These are phyloP conservation scores for Karstenula rhodostoma DNA, from an alignment of 2,329 filamentous ascomycete genomes.

Conservation along the genomic window DNA sequence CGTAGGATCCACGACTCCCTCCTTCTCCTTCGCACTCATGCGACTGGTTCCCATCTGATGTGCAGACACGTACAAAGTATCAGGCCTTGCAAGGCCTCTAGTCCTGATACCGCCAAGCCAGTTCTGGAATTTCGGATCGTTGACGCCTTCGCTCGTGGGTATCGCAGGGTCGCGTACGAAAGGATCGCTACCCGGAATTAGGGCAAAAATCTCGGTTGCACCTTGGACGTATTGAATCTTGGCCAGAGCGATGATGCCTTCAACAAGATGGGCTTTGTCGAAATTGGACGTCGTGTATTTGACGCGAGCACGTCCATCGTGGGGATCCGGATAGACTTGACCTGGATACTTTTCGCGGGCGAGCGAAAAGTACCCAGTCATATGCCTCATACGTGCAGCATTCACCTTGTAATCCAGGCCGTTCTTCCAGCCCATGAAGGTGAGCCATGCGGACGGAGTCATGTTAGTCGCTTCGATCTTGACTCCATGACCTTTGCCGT, in stretches of 20 bases:
- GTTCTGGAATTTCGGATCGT: constrained; percentile 65
- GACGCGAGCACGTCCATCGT: constrained; percentile 70
- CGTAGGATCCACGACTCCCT: constrained; percentile 54
- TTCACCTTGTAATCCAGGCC: constrained; percentile 77
- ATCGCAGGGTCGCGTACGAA: constrained; percentile 62
- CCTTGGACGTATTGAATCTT: constrained; percentile 82
- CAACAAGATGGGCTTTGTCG: constrained; percentile 75
- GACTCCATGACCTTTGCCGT: constrained; percentile 79
- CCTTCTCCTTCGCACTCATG: constrained; percentile 65
- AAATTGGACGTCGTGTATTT: constrained; percentile 75
- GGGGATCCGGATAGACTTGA: constrained; percentile 74
- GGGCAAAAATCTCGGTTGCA: constrained; percentile 78
- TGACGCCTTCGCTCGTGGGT: constrained; percentile 55
- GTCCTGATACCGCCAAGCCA: constrained; percentile 67
- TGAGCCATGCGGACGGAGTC: constrained; percentile 72
- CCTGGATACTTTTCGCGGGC: constrained; percentile 79
- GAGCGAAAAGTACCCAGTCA: constrained; percentile 76
- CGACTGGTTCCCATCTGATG: constrained; percentile 84
- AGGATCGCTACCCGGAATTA: constrained; percentile 67
- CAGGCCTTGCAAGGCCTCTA: constrained; percentile 58
- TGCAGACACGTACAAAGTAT: constrained; percentile 69
- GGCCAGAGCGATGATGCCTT: constrained; percentile 74
- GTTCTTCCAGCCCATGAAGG: constrained; percentile 70
- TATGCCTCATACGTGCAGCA: constrained; percentile 72
- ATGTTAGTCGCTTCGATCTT: constrained; percentile 83